A percentile compares a stretch with the other conserved stretches of the same genome.
phyloP scores from a whole-genome alignment of 768 basidiomycete genomes.

The Tubosaeta sp. region DNA sequence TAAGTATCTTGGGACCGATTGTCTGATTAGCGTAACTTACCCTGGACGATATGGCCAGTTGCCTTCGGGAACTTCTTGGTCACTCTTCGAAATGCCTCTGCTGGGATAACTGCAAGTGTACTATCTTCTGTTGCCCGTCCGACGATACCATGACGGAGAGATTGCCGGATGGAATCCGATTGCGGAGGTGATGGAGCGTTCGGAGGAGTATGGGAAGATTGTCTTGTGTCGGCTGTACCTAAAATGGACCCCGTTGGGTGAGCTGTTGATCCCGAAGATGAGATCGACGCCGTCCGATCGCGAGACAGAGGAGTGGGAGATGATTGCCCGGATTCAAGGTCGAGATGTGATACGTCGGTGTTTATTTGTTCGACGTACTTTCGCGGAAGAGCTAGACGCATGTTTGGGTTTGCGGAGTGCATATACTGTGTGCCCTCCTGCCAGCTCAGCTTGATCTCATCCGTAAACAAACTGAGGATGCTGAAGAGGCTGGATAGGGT shows the following conservation, averaged over 20 bases:
- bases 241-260: constrained; percentile 40
- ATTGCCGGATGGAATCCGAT: constrained; percentile 22
- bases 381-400: constrained; percentile 19
- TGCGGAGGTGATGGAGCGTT: constrained; percentile 19
- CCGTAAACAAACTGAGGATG: constrained; percentile 94
- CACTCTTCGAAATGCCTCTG: constrained; percentile 90
- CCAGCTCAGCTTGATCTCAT: constrained; percentile 90
- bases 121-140: constrained; percentile 94
- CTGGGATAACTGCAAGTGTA: constrained; percentile 97
- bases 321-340: constrained; percentile 35
- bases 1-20: constrained; percentile 4
- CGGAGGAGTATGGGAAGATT: constrained; percentile 7
- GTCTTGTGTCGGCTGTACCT: constrained; percentile 13
- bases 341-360: constrained; percentile 63
- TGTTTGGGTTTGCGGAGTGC: constrained; percentile 26
- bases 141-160: constrained; percentile 65
- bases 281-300: constrained; percentile 51
- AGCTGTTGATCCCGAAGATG: constrained; percentile 68
- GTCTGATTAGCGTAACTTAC: constrained; percentile 33
- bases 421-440: constrained; percentile 50
- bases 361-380: constrained; percentile 40
- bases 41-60: constrained; percentile 94
- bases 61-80: constrained; percentile 98
- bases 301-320: constrained; percentile 29
- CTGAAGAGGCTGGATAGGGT: constrained; percentile 96